These are phyloP conservation scores for Pythium scleroteichum DNA, from an alignment of 352 stramenopile species.

Conservation along the genomic window DNA sequence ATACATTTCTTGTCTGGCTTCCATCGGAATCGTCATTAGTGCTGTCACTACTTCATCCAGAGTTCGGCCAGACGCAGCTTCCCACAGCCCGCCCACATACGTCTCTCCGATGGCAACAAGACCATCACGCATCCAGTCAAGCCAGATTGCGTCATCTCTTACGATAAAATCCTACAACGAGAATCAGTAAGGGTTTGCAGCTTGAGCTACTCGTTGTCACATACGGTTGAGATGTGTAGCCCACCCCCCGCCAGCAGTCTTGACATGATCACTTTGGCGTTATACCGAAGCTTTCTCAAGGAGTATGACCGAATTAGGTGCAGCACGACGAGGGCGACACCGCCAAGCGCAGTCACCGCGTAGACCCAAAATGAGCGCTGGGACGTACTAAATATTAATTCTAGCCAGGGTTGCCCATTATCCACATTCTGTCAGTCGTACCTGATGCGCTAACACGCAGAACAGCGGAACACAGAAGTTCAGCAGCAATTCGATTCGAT, in stretches of 20 bases:
- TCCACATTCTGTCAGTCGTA: slow-evolving; percentile 33
- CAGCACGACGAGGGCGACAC: slow-evolving; percentile 53
- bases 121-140: slow-evolving; percentile 87
- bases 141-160: slow-evolving; percentile 77
- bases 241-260: slow-evolving; percentile 61
- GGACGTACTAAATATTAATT: too few relatives aligned
- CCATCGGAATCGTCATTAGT: slow-evolving; percentile 81
- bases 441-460: slow-evolving; percentile 78
- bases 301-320: slow-evolving; percentile 78
- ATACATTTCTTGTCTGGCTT: slow-evolving; percentile 85
- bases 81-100: slow-evolving; percentile 78
- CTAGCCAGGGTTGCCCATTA: too few relatives aligned
- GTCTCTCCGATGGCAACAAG: slow-evolving; percentile 83
- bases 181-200: background rate
- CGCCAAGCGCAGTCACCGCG: slow-evolving; percentile 56
- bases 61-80: slow-evolving; percentile 46
- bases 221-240: slow-evolving; percentile 55
- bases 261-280: slow-evolving; percentile 77
- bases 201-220: background rate
- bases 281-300: slow-evolving; percentile 58
- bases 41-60: slow-evolving; percentile 74
- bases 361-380: slow-evolving; percentile 85
- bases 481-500: slow-evolving; percentile 80
- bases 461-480: slow-evolving; percentile 78
- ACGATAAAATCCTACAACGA: slow-evolving; percentile 69